A percentile compares a stretch with the other conserved stretches of the same genome.
These are phyloP conservation scores for Leonotis leonurus DNA, from an alignment of 257 asterid species.

Conservation along the genomic window DNA sequence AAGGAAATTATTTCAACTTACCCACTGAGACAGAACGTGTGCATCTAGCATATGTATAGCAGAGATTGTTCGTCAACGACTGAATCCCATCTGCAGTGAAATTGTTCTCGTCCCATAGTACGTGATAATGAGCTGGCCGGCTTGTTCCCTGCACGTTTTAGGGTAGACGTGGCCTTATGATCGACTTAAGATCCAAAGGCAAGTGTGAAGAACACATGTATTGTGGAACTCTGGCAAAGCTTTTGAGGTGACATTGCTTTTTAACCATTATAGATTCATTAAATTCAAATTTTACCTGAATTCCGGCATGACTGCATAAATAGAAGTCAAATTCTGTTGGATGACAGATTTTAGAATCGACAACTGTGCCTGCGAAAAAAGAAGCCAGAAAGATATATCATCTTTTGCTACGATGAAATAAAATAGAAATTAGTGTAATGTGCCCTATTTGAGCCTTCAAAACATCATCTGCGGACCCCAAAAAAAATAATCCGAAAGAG, in stretches of 20 bases:
- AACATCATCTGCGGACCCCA: too few relatives aligned
- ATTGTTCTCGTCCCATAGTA: constrained; percentile 96
- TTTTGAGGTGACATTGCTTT: too few relatives aligned
- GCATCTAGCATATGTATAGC: constrained; percentile 95
- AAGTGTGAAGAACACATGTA: not conserved
- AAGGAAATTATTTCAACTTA: constrained; percentile 23
- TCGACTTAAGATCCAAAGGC: not conserved
- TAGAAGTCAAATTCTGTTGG: constrained; percentile 95
- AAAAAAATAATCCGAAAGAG: too few relatives aligned
- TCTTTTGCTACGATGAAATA: too few relatives aligned
- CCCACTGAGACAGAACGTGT: constrained; percentile 97
- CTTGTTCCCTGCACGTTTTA: constrained; percentile 68
- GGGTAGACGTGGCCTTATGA: not conserved
- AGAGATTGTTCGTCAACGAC: constrained; percentile 86
- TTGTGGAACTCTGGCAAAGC: not conserved
- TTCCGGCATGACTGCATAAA: constrained; percentile 96
- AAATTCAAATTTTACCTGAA: constrained; percentile 51
- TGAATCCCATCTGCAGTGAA: constrained; percentile 96
- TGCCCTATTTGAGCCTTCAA: too few relatives aligned
- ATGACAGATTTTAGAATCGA: constrained; percentile 93
- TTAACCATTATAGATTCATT: not conserved
- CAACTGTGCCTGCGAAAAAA: constrained; percentile 68
- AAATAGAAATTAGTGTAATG: too few relatives aligned
- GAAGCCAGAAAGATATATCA: not conserved
- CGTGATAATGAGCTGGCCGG: constrained; percentile 98